Evolutionary conservation across 2,329 filamentous ascomycete species (phyloP), one percentile per base, ranked within the genome.

Genomic region (Aspergillus novoparasiticus): DNA sequence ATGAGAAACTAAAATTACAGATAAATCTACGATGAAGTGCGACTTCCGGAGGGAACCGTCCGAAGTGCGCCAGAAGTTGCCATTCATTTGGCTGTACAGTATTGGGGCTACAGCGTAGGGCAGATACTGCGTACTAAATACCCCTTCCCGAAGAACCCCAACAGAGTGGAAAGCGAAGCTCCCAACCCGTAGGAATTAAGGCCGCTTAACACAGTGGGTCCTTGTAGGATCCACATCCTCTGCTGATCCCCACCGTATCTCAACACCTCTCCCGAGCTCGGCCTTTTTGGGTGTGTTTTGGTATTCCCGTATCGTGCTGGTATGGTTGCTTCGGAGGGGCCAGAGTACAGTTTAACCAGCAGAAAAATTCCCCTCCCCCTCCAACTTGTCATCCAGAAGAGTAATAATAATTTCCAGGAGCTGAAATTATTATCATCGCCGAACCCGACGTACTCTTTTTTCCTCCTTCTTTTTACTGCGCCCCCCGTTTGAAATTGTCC

Each of bases 31-130:
- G 30, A n/a, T 32, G 28, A 34, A 51, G 26, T 57, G 55, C 32
- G 48, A 46, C 36, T 48, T 58, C 56, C 60, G 60, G 56, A 55
- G 26, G 34, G 57, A 41, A 43, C 60, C 56, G 60, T 62, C 51
- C 51, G 51, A 41, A 54, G 36, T 1, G 23, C 58, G 48, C 57
- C 45, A 64, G 46, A 46, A 59, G 36, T 41, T 45, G 55, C 36
- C 26, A 32, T 23, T 62, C 58, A 56, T 32, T 5, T 51, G 46
- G 61, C 60, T 46, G 34, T 60, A 61, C 67, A 69, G 68, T 70
- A 69, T 68, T 69, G 63, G 65, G 67, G 62, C 67, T 70, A 70
- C 68, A 61, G 68, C 68, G 68, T 70, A 70, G 67, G 68, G 68
- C 61, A 54, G 62, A 69, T 70, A 69, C 68, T 69, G 68, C 57